Evolutionary conservation across 139 green algal genomes (phyloP).

Genomic region (Edaphochlamys debaryana): DNA sequence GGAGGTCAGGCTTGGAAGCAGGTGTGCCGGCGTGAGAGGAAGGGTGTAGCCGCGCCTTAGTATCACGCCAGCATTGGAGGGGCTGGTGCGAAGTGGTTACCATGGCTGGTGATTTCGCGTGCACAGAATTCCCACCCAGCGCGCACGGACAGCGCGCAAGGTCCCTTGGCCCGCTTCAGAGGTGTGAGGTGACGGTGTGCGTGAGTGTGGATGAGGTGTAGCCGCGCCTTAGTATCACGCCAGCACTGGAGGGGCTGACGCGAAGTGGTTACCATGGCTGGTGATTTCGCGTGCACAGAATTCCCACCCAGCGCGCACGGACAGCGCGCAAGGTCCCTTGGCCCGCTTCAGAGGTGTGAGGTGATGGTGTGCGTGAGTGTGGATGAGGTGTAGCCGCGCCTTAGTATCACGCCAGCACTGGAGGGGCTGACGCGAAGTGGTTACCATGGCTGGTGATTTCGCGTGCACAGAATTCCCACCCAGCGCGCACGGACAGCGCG

Average conservation of each 20-base stretch:
- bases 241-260: neutral
- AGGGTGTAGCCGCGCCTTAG: neutral
- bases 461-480: conserved; percentile 31
- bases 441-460: conserved; percentile 17
- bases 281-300: conserved; percentile 30
- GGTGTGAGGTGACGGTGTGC: neutral
- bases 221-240: conserved; percentile 14
- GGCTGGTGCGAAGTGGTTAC: conserved; percentile 20
- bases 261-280: conserved; percentile 5
- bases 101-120: conserved; percentile 18
- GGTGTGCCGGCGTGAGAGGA: too few relatives aligned
- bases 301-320: conserved; percentile 21
- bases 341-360: neutral
- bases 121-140: conserved; percentile 31
- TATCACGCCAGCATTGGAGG: neutral
- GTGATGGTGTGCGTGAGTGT: neutral
- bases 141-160: neutral
- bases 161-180: neutral
- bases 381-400: neutral
- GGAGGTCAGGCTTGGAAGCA: too few relatives aligned
- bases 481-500: conserved; percentile 16
- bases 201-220: neutral
- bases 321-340: neutral
- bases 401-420: conserved; percentile 26
- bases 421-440: neutral